Evolutionary conservation across 2,329 filamentous ascomycete species (phyloP).

Genomic region (Hymenoscyphus infarciens): DNA sequence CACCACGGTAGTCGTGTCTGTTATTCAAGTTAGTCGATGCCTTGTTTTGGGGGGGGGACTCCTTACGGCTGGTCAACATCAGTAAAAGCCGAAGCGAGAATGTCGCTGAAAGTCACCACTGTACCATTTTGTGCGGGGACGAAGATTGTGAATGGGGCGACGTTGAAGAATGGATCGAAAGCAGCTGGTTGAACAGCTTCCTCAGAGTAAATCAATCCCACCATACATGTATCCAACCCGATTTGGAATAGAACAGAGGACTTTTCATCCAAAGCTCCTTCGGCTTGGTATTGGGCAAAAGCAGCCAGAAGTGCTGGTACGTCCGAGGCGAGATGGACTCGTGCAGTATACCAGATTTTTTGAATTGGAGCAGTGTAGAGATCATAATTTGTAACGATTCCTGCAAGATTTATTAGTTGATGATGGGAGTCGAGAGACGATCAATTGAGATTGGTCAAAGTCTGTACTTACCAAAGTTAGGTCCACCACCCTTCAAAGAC

Average conservation of each 20-base stretch:
- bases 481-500: constrained; percentile 31
- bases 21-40: constrained; percentile 2
- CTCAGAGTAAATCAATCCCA: constrained; percentile 10
- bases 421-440: not conserved
- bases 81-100: not conserved
- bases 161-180: constrained; percentile 7
- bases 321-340: constrained; percentile 6
- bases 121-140: constrained; percentile 10
- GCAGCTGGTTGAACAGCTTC: not conserved
- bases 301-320: constrained; percentile 9
- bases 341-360: constrained; percentile 17
- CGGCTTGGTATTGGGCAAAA: constrained; percentile 10
- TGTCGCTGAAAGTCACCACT: constrained; percentile 4
- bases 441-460: not conserved
- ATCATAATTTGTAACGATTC: constrained; percentile 47
- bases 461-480: constrained; percentile 4
- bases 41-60: not conserved
- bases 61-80: not conserved
- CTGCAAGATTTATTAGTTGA: constrained; percentile 25
- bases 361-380: constrained; percentile 38
- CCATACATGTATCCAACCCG: not conserved
- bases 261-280: constrained; percentile 8
- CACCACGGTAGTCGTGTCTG: constrained; percentile 13
- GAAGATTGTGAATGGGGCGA: not conserved
- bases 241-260: constrained; percentile 3